These are phyloP conservation scores for Colletotrichum lini DNA, from an alignment of 2,329 filamentous ascomycete genomes.

Conservation along the genomic window DNA sequence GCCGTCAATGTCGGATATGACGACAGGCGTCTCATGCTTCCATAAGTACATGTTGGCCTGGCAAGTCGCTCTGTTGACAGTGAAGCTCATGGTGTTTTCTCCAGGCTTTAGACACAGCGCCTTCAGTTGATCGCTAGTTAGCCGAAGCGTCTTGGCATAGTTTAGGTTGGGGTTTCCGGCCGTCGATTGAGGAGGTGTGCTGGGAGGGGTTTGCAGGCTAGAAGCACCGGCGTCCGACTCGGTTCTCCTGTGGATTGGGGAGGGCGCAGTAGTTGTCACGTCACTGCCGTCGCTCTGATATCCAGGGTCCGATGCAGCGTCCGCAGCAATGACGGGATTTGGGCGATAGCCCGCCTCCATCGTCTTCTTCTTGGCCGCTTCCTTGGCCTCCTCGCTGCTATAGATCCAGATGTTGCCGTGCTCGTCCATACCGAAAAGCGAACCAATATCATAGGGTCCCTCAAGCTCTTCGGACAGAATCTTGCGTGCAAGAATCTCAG, in stretches of 20 bases:
- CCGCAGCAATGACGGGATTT: slow-evolving; percentile 71
- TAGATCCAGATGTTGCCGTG: slow-evolving; percentile 99
- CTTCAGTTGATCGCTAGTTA: slow-evolving; percentile 97
- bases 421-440: slow-evolving; percentile 94
- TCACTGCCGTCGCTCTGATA: slow-evolving; percentile 93
- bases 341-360: slow-evolving; percentile 55
- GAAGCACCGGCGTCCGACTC: slow-evolving; percentile 75
- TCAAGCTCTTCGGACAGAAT: slow-evolving; percentile 94
- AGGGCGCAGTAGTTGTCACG: slow-evolving; percentile 62
- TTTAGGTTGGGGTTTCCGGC: slow-evolving; percentile 82
- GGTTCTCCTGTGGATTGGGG: slow-evolving; percentile 70
- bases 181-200: slow-evolving; percentile 77
- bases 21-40: slow-evolving; percentile 91
- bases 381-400: slow-evolving; percentile 95
- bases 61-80: slow-evolving; percentile 94
- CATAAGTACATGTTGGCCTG: slow-evolving; percentile 94
- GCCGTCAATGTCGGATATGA: slow-evolving; percentile 98
- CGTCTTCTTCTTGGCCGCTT: slow-evolving; percentile 81
- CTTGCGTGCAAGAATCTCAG: slow-evolving; percentile 93
- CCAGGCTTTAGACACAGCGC: slow-evolving; percentile 85
- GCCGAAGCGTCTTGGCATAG: slow-evolving; percentile 94
- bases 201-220: slow-evolving; percentile 74
- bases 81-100: slow-evolving; percentile 96
- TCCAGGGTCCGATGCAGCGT: slow-evolving; percentile 91
- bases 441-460: slow-evolving; percentile 95